phyloP scores from a whole-genome alignment of 2,329 filamentous ascomycete species.

The Gnomoniopsis sp. region DNA sequence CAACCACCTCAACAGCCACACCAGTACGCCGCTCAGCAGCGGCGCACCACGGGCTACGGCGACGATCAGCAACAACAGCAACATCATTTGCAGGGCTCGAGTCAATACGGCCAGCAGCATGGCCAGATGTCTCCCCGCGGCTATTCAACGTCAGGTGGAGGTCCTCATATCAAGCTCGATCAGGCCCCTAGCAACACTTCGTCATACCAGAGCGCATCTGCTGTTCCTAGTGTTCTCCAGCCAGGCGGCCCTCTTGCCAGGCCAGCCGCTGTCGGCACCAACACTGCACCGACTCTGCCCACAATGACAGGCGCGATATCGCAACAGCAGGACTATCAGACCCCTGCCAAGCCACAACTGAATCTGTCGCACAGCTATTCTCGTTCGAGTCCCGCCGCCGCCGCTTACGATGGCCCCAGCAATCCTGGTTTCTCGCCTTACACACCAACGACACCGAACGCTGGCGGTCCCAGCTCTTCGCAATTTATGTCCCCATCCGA shows the following conservation, averaged over 20 bases:
- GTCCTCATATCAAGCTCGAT: constrained; percentile 51
- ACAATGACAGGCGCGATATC: constrained; percentile 42
- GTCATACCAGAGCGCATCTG: constrained; percentile 34
- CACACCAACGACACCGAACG: constrained; percentile 63
- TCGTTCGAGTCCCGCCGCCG: constrained; percentile 71
- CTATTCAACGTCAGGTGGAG: constrained; percentile 33
- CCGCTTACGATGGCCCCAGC: constrained; percentile 42
- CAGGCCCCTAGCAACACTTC: constrained; percentile 36
- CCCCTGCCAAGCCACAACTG: constrained; percentile 64
- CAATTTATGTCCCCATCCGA: constrained; percentile 64
- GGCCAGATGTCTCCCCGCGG: constrained; percentile 46
- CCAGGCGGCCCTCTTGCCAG: constrained; percentile 40
- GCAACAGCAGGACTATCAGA: constrained; percentile 55
- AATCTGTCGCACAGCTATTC: constrained; percentile 73
- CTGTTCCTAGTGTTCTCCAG: constrained; percentile 57
- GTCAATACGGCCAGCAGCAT: constrained; percentile 35
- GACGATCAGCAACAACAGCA: constrained; percentile 52
- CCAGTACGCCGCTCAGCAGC: constrained; percentile 26
- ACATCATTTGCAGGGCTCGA: constrained; percentile 51
- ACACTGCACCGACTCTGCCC: constrained; percentile 43
- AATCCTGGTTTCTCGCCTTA: constrained; percentile 51
- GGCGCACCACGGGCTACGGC: constrained; percentile 37
- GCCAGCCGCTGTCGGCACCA: constrained; percentile 34
- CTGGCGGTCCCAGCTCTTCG: constrained; percentile 44
- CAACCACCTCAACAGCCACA: constrained; percentile 34